Evolutionary conservation across 495 filamentous ascomycete species (phyloP).

Genomic region (Hypoxylon lienhwacheense): DNA sequence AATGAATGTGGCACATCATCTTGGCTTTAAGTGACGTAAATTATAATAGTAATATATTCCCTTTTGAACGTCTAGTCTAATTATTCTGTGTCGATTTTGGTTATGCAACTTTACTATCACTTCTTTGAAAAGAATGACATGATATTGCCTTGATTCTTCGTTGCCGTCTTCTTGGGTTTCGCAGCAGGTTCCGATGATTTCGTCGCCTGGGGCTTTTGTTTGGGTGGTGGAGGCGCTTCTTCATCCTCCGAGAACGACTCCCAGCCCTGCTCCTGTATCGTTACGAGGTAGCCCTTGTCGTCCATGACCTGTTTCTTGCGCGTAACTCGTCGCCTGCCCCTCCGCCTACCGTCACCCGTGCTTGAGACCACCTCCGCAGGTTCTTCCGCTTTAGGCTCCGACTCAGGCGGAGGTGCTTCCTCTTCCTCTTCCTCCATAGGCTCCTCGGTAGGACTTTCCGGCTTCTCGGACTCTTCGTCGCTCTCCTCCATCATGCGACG

Average conservation of each 20-base stretch:
- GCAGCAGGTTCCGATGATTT: slow-evolving; percentile 34
- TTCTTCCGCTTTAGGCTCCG: slow-evolving; percentile 49
- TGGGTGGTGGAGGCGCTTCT: slow-evolving; percentile 62
- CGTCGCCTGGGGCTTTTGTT: slow-evolving; percentile 35
- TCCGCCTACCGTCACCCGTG: slow-evolving; percentile 65
- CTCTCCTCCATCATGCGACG: slow-evolving; percentile 88
- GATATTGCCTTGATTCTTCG: slow-evolving; percentile 79
- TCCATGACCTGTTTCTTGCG: slow-evolving; percentile 90
- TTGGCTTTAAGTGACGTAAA: no score
- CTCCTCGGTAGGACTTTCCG: slow-evolving; percentile 32
- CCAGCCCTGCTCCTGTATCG: slow-evolving; percentile 84
- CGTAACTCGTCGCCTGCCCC: slow-evolving; percentile 80
- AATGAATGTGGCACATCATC: no score
- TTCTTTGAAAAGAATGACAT: slow-evolving; percentile 96
- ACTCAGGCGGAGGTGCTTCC: slow-evolving; percentile 40
- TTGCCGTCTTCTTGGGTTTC: slow-evolving; percentile 61
- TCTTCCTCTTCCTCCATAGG: slow-evolving; percentile 43
- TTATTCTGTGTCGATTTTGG: neutral
- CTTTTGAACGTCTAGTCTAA: no score
- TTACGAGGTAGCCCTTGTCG: slow-evolving; percentile 93
- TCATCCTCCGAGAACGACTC: slow-evolving; percentile 96
- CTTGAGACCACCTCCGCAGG: slow-evolving; percentile 57
- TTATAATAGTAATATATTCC: no score
- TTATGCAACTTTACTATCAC: slow-evolving; percentile 15
- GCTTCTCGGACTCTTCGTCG: slow-evolving; percentile 50